A percentile compares a stretch with the other conserved stretches of the same genome.
Conservation (phyloP, 192 early-diverging fungal genomes). For the Haplosporangium gracile region DNA sequence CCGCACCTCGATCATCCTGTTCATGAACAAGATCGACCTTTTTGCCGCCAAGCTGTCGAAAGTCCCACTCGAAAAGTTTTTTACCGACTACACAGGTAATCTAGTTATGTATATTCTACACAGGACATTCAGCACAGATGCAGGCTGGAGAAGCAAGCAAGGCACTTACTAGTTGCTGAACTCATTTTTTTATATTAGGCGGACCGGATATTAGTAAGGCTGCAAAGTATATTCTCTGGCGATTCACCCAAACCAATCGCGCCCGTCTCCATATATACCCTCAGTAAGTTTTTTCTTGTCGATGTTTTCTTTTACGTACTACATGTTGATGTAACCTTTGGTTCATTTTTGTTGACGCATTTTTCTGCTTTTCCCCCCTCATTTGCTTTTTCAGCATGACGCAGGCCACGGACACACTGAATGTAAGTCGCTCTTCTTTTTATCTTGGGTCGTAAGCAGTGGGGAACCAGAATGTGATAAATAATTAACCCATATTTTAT, state of each 20-base stretch:
- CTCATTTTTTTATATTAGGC: constrained; percentile 7
- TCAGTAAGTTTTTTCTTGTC: constrained; percentile 64
- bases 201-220: constrained; percentile 81
- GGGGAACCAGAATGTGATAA: too few relatives aligned
- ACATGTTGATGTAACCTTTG: not conserved
- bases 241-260: constrained; percentile 88
- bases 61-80: constrained; percentile 85
- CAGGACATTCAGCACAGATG: not conserved
- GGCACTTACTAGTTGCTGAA: not conserved
- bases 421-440: constrained; percentile 57
- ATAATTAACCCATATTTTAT: not conserved
- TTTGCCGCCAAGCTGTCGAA: constrained; percentile 84
- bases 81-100: constrained; percentile 84
- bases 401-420: constrained; percentile 91
- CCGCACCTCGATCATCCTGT: constrained; percentile 91
- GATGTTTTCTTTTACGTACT: not conserved
- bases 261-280: constrained; percentile 79
- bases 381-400: constrained; percentile 70
- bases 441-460: too few relatives aligned
- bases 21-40: constrained; percentile 95
- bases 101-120: not conserved
- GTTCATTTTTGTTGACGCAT: not conserved
- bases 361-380: constrained; percentile 7
- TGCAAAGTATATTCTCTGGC: constrained; percentile 89
- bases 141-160: not conserved